Base-by-base conservation (phyloP, 2,329 filamentous ascomycete species). In the Fusarium concolor region DNA sequence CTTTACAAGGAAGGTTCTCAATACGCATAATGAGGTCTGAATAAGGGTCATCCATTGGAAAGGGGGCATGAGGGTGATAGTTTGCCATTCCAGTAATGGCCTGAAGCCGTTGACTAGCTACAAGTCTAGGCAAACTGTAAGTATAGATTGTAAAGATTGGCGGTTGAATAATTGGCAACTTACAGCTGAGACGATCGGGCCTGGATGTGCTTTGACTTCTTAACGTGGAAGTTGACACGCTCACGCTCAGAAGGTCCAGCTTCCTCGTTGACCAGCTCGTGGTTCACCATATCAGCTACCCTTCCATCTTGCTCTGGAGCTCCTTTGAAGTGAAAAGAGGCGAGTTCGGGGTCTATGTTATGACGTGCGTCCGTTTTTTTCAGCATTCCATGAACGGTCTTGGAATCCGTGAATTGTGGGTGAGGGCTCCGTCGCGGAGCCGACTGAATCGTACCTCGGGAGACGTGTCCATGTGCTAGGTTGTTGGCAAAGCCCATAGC, bases 101-200 rank as follows among this genome's bases (percentile, higher is more conserved):
- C 37, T 71, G 71, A 24, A 74, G 70, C 15, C 71, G 45, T 35
- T 63, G 35, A 15, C 57, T 64, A 9, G 68, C 39, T 10, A 52
- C 41, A 15, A 17, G 6, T 18, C 71, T 74, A 22, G 11, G 22
- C 14, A 38, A 22, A 28, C 31, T 24, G 29, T 66, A 7, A 69
- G 31, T 29, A 35, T 45, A 24, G 7, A 31, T 15, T 45, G 12
- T 47, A 14, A 41, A 14, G 10, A 14, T 22, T n/a, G 8, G 7
- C 14, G n/a, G 10, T 7, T 14, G 15, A 9, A 35, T 20, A 24
- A 43, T 10, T 22, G 2, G 22, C 10, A 10, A 46, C 66, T 59
- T 17, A 68, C 66, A 69, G 11, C n/a, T 33, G 18, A 28, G 53
- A 20, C 33, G 26, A n/a, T 7, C 66, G 46, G 5, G 31, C 43